These are phyloP conservation scores for Teratosphaeria gauchensis DNA, from an alignment of 2,329 filamentous ascomycete species.

Conservation along the genomic window DNA sequence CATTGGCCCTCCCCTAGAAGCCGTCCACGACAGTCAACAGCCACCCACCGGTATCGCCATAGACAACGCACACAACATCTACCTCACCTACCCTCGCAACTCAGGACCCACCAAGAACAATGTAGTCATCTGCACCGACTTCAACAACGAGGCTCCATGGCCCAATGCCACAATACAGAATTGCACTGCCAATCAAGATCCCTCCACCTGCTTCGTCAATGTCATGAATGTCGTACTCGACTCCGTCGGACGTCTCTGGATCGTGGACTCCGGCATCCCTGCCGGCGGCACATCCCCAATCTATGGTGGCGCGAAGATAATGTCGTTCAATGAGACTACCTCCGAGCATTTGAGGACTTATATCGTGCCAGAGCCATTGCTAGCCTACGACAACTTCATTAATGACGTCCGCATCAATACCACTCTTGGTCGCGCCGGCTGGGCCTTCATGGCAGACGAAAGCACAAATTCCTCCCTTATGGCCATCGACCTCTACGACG, in stretches of 20 bases:
- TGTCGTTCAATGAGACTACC: conserved; percentile 30
- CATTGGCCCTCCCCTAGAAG: conserved; percentile 27
- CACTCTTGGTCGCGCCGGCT: conserved; percentile 30
- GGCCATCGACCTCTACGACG: conserved; percentile 31
- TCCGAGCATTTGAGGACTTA: conserved; percentile 29
- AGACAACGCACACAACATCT: conserved; percentile 28
- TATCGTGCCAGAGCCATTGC: conserved; percentile 26
- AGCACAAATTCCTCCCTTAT: conserved; percentile 29
- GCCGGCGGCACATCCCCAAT: conserved; percentile 18
- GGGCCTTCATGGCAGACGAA: conserved; percentile 35
- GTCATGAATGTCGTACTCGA: conserved; percentile 38
- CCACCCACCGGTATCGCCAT: conserved; percentile 33
- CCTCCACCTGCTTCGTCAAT: conserved; percentile 36
- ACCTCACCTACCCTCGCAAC: conserved; percentile 36
- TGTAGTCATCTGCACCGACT: conserved; percentile 30
- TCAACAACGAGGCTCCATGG: conserved; percentile 32
- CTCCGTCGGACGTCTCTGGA: conserved; percentile 30
- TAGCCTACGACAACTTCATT: conserved; percentile 29
- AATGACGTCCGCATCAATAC: conserved; percentile 38
- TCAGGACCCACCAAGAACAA: conserved; percentile 28
- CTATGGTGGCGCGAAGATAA: conserved; percentile 32
- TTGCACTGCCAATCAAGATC: conserved; percentile 29
- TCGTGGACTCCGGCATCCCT: conserved; percentile 33
- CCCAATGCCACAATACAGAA: conserved; percentile 33
- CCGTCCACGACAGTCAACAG: conserved; percentile 29